Percentiles rank a stretch among this genome's conserved stretches.
Conservation (phyloP, 192 early-diverging fungal species). For the Diversispora eburnea region DNA sequence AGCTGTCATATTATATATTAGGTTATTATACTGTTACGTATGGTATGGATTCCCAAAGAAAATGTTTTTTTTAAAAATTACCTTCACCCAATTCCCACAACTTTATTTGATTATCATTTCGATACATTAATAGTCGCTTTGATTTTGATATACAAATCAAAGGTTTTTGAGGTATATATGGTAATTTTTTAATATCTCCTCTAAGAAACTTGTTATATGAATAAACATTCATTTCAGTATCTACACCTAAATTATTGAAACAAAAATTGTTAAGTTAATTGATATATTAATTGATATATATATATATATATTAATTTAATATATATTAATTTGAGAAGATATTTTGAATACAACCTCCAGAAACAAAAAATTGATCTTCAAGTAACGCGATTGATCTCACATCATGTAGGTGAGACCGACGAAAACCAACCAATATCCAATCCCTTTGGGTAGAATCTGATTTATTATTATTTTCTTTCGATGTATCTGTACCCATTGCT, state of each 20-base stretch:
- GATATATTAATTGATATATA: not conserved
- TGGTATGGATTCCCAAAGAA: not conserved
- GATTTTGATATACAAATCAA: constrained; percentile 59
- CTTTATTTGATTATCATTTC: constrained; percentile 64
- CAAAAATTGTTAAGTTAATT: constrained; percentile 46
- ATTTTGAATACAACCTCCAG: constrained; percentile 45
- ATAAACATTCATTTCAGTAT: constrained; percentile 67
- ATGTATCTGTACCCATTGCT: constrained; percentile 22
- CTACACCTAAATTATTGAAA: constrained; percentile 70
- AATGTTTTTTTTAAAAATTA: constrained; percentile 12
- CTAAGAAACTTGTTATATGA: constrained; percentile 58
- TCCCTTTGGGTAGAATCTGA: constrained; percentile 26
- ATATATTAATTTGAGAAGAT: not conserved
- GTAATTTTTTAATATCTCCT: constrained; percentile 56
- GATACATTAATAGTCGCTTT: constrained; percentile 57
- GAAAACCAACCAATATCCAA: constrained; percentile 82
- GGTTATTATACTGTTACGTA: not conserved
- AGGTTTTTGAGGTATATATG: constrained; percentile 60
- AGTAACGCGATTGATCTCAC: constrained; percentile 82
- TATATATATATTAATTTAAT: not conserved
- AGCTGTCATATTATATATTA: not conserved
- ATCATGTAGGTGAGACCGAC: constrained; percentile 93
- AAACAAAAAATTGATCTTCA: constrained; percentile 73
- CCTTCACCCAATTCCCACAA: constrained; percentile 80
- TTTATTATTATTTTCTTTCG: not conserved